A percentile compares a stretch with the other conserved stretches of the same genome.
Evolutionary conservation across 164 flowering plant species (phyloP).

Genomic region (Paratinospora sagittata): DNA sequence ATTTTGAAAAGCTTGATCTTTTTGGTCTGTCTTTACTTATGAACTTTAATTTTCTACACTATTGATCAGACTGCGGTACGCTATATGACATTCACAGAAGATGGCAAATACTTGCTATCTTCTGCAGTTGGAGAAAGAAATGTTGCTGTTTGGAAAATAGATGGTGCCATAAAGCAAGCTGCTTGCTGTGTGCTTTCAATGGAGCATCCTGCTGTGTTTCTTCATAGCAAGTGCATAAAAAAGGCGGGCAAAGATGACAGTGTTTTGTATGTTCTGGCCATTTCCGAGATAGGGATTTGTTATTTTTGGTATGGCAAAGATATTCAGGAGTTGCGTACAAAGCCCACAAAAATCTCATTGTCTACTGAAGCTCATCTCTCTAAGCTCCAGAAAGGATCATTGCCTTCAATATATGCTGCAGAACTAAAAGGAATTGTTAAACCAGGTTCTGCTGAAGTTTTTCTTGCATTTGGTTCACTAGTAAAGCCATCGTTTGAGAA

Average conservation of each 20-base stretch:
- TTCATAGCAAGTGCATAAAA: slow-evolving; percentile 43
- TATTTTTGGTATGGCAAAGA: slow-evolving; percentile 74
- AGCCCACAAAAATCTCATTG: slow-evolving; percentile 60
- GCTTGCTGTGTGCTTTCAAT: slow-evolving; percentile 73
- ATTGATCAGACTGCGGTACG: slow-evolving; percentile 66
- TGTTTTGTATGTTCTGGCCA: slow-evolving; percentile 64
- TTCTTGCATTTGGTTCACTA: slow-evolving; percentile 67
- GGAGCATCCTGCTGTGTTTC: slow-evolving; percentile 87
- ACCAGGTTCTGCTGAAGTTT: slow-evolving; percentile 43
- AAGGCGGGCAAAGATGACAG: slow-evolving; percentile 24
- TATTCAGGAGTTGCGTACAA: slow-evolving; percentile 53
- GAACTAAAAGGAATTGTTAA: slow-evolving; percentile 44
- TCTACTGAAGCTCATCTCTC: slow-evolving; percentile 28
- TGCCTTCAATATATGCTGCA: slow-evolving; percentile 62
- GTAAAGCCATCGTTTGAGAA: slow-evolving; percentile 84
- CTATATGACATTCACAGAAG: slow-evolving; percentile 68
- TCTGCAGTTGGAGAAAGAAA: slow-evolving; percentile 85
- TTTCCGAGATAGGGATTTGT: slow-evolving; percentile 76
- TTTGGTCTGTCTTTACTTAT: neutral
- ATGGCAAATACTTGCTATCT: slow-evolving; percentile 76
- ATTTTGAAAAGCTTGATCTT: neutral
- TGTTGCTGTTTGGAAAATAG: slow-evolving; percentile 71
- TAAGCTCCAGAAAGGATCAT: slow-evolving; percentile 33
- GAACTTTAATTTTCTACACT: neutral
- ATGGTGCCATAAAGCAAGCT: slow-evolving; percentile 57